Evolutionary conservation across 495 filamentous ascomycete species (phyloP), one percentile per base, ranked within the genome.

Genomic region (Aspergillus campestris): DNA sequence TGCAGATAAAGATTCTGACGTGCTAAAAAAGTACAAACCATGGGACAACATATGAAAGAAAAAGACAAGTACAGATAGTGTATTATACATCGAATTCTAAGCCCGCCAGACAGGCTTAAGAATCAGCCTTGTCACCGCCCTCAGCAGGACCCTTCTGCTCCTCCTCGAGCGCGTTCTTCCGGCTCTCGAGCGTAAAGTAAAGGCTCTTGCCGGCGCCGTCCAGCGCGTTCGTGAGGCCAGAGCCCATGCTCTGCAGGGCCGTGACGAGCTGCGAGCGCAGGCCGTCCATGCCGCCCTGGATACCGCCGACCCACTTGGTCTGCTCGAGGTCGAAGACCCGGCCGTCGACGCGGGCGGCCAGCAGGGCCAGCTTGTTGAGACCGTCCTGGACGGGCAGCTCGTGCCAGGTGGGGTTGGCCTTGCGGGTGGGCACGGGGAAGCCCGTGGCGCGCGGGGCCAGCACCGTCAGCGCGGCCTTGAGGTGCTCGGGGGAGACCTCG

Each of bases 341-440:
- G 48, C 84, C 84, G 52, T 85, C 81, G 18, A 95, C 78, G 44
- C 92, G 75, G 12, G 89, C 89, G 44, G 87, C 94, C 35, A 97
- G 65, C 31, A 98, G 55, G 61, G 94, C 67, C 45, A 97, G 64
- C 67, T 98, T 98, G 62, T 85, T 80, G 56, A 97, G 58, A 34
- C 87, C 94, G 40, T 62, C 74, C 68, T 94, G 87, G 34, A 87
- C 82, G 9, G 73, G 61, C 2, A 76, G 65, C 40, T 95, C 90
- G 65, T 90, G 74, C 65, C 90, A 91, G 2, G 80, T 82, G 0
- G 89, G 88, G 57, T 80, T 87, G 44, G 77, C 79, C 58, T 77
- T 80, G 38, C 84, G 73, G 27, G 76, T 80, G 6, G 89, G 94
- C 1, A 81, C 80, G 1, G 89, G 81, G 66, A 94, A 97, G 3